phyloP scores from a whole-genome alignment of 2,329 filamentous ascomycete genomes.

The Botrytis hyacinthi region DNA sequence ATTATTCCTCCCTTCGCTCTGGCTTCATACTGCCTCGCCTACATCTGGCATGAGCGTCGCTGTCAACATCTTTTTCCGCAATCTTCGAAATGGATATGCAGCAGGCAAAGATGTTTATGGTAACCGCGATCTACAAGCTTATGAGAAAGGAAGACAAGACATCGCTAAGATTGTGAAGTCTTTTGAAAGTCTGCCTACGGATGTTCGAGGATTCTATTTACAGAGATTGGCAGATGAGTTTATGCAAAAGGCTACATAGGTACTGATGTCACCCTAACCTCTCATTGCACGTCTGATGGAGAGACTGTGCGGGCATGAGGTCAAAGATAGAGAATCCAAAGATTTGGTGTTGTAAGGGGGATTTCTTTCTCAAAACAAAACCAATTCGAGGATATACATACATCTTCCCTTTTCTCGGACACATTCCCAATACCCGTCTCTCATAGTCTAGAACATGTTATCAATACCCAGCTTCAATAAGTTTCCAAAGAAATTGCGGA shows the following conservation, averaged over 20 bases:
- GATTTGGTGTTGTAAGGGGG: neutral
- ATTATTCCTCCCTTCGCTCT: conserved; percentile 77
- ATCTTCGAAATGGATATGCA: conserved; percentile 65
- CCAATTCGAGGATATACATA: neutral
- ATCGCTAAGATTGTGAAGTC: conserved; percentile 62
- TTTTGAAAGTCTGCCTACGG: conserved; percentile 63
- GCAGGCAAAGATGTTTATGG: conserved; percentile 81
- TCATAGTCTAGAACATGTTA: neutral
- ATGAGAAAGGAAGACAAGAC: conserved; percentile 76
- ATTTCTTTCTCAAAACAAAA: neutral
- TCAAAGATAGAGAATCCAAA: neutral
- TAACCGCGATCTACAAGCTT: conserved; percentile 79
- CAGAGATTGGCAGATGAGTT: conserved; percentile 70
- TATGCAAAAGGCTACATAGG: conserved; percentile 25
- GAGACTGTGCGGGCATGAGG: neutral
- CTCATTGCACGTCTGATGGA: neutral
- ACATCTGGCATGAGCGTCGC: conserved; percentile 63
- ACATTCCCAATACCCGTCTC: neutral
- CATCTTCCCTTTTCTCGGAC: neutral
- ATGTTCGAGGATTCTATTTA: conserved; percentile 73
- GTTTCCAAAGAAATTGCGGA: too few species aligned
- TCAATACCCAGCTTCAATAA: neutral
- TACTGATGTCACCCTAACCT: too few species aligned
- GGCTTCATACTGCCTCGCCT: conserved; percentile 74
- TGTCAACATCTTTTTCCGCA: conserved; percentile 87